Evolutionary conservation across 192 early-diverging fungal genomes (phyloP).

Genomic region (Spizellomyces punctatus): DNA sequence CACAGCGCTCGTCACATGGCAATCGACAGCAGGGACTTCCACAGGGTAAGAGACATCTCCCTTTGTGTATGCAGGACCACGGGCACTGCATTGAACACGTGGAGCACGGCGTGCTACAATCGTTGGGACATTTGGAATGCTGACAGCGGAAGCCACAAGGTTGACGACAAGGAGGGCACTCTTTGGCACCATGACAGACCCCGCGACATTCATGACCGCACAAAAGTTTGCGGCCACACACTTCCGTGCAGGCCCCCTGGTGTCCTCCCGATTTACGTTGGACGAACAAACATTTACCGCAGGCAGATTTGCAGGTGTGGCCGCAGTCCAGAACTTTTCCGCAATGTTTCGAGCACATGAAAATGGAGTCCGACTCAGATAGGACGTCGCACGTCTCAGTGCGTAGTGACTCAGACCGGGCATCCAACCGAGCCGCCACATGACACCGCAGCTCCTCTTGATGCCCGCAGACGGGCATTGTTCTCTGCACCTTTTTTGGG

Average conservation of each 20-base stretch:
- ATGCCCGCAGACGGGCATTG: conserved; percentile 49
- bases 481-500: conserved; percentile 12
- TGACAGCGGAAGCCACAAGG: conserved; percentile 42
- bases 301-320: conserved; percentile 42
- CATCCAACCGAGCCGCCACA: too few species aligned
- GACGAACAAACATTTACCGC: conserved; percentile 43
- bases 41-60: conserved; percentile 49
- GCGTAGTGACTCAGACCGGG: too few species aligned
- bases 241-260: neutral
- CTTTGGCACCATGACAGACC: conserved; percentile 5
- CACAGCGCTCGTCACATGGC: conserved; percentile 60
- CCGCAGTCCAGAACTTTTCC: conserved; percentile 39
- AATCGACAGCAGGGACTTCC: conserved; percentile 60
- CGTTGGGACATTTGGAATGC: conserved; percentile 41
- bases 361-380: neutral
- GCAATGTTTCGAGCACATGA: conserved; percentile 33
- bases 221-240: conserved; percentile 1
- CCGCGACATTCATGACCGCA: conserved; percentile 44
- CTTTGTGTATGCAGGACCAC: conserved; percentile 58
- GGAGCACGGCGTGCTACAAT: conserved; percentile 44
- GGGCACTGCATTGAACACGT: conserved; percentile 50
- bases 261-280: neutral
- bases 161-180: conserved; percentile 50
- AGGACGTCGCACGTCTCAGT: neutral
- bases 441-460: conserved; percentile 32